phyloP scores from a whole-genome alignment of 257 asterid species.

The Ehretia macrophylla region DNA sequence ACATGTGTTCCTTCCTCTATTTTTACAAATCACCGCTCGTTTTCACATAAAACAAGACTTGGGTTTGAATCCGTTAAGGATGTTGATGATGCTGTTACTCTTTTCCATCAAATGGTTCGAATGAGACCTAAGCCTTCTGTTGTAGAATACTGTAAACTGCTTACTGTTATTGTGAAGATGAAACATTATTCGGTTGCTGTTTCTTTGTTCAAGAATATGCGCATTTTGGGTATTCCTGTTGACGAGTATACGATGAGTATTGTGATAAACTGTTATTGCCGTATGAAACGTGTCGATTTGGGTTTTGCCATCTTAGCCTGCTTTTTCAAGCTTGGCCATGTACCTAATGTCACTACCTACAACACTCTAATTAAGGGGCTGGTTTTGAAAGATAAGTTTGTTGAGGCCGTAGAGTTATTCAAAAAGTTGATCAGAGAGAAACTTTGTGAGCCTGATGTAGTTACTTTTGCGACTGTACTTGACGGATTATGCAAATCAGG shows the following conservation, averaged over 20 bases:
- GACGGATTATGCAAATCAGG: slow-evolving; percentile 34
- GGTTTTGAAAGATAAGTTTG: slow-evolving; percentile 13
- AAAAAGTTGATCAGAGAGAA: slow-evolving; percentile 22
- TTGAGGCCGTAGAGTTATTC: slow-evolving; percentile 23
- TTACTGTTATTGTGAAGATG: slow-evolving; percentile 13
- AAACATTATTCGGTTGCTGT: slow-evolving; percentile 20
- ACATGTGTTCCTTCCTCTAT: too few species aligned
- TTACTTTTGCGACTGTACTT: slow-evolving; percentile 12
- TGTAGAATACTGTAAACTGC: slow-evolving; percentile 14
- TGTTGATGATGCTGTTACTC: slow-evolving; percentile 17
- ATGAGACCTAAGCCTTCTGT: slow-evolving; percentile 27
- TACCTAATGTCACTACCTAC: slow-evolving; percentile 10
- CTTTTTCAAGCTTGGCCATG: slow-evolving; percentile 15
- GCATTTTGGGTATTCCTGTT: not conserved
- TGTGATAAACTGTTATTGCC: slow-evolving; percentile 15
- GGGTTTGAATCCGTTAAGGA: too few species aligned
- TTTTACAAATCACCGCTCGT: too few species aligned
- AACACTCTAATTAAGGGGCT: slow-evolving; percentile 31
- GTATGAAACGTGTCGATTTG: slow-evolving; percentile 3
- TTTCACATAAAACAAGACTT: too few species aligned
- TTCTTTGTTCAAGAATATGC: slow-evolving; percentile 24
- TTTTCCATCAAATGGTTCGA: slow-evolving; percentile 20
- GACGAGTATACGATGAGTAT: slow-evolving; percentile 12
- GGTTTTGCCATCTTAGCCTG: slow-evolving; percentile 23
- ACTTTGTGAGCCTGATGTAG: slow-evolving; percentile 6